These are phyloP conservation scores for Phialemonium atrogriseum DNA, from an alignment of 2,329 filamentous ascomycete species.

Conservation along the genomic window DNA sequence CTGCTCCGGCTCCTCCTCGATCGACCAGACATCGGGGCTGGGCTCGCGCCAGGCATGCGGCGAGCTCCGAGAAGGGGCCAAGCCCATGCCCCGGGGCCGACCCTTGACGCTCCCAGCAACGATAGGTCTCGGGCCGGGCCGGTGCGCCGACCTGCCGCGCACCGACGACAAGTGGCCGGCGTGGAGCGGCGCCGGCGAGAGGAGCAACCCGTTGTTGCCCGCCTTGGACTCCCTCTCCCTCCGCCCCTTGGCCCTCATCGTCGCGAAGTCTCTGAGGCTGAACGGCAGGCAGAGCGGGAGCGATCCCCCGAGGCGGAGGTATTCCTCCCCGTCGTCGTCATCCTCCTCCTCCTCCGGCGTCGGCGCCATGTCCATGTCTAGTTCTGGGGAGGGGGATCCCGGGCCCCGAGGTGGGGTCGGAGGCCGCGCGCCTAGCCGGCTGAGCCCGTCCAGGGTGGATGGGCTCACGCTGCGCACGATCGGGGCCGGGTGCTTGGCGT, in stretches of 20 bases:
- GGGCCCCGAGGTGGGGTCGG: constrained; percentile 31
- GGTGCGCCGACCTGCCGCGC: constrained; percentile 12
- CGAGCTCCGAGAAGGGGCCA: no score
- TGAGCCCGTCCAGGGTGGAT: constrained; percentile 44
- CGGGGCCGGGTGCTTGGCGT: constrained; percentile 33
- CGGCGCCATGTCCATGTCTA: constrained; percentile 32
- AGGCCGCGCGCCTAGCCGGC: constrained; percentile 29
- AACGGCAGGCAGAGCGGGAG: constrained; percentile 29
- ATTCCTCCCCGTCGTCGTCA: constrained; percentile 34
- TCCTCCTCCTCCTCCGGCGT: constrained; percentile 36
- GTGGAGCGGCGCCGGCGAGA: constrained; percentile 16
- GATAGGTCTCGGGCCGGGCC: constrained; percentile 10
- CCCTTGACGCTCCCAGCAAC: constrained; percentile 18
- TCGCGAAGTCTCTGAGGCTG: constrained; percentile 31
- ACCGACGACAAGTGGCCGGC: constrained; percentile 17
- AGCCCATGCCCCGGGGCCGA: no score
- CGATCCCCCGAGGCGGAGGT: constrained; percentile 37
- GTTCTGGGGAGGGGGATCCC: constrained; percentile 25
- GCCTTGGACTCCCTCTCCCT: constrained; percentile 22
- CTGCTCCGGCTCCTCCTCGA: constrained; percentile 50
- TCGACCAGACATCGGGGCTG: constrained; percentile 52
- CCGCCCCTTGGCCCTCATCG: constrained; percentile 18
- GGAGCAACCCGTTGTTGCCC: constrained; percentile 16
- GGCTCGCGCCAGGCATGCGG: constrained; percentile 47
- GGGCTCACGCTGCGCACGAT: constrained; percentile 48